Percentiles rank a stretch among this genome's conserved stretches.
Evolutionary conservation across 2,329 filamentous ascomycete species (phyloP).

Genomic region (Chrysoporthe puriensis): DNA sequence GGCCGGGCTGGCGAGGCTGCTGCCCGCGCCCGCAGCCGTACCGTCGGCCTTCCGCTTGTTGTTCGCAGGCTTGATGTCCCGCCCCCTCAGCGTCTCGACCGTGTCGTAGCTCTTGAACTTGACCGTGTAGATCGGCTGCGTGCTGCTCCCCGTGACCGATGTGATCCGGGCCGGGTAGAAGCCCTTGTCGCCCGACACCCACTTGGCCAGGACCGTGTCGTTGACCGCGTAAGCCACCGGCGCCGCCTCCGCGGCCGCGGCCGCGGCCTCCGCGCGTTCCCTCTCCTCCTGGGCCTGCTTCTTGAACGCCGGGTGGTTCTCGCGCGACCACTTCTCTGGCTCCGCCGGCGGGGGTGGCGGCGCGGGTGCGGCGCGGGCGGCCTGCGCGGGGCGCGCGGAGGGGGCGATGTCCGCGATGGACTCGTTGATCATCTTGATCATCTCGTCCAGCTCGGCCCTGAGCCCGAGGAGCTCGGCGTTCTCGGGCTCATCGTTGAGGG

Average conservation of each 20-base stretch:
- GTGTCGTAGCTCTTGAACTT: conserved; percentile 92
- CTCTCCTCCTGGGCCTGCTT: conserved; percentile 60
- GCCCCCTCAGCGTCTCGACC: conserved; percentile 78
- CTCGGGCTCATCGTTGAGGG: conserved; percentile 78
- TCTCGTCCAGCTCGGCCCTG: conserved; percentile 78
- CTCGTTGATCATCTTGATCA: conserved; percentile 78
- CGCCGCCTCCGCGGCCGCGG: conserved; percentile 22
- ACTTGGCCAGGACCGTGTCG: conserved; percentile 88
- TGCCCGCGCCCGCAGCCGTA: conserved; percentile 40
- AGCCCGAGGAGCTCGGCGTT: conserved; percentile 78
- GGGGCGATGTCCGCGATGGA: conserved; percentile 81
- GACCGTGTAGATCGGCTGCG: conserved; percentile 89
- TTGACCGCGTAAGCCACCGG: conserved; percentile 77
- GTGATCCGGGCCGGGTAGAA: conserved; percentile 95
- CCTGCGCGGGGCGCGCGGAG: conserved; percentile 46
- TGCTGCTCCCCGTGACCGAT: conserved; percentile 89
- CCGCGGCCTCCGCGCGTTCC: conserved; percentile 41
- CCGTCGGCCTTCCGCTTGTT: conserved; percentile 88
- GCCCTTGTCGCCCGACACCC: conserved; percentile 83
- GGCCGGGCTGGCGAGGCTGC: conserved; percentile 18
- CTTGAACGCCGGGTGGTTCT: conserved; percentile 79
- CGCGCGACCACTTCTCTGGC: conserved; percentile 75
- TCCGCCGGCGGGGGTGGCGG: conserved; percentile 48
- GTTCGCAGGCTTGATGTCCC: conserved; percentile 80
- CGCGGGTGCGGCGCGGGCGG: conserved; percentile 44